Evolutionary conservation across 1,139 yeast genomes (phyloP), one percentile per base, ranked within the genome.

Genomic region (Magnusiomyces tetraspermus): DNA sequence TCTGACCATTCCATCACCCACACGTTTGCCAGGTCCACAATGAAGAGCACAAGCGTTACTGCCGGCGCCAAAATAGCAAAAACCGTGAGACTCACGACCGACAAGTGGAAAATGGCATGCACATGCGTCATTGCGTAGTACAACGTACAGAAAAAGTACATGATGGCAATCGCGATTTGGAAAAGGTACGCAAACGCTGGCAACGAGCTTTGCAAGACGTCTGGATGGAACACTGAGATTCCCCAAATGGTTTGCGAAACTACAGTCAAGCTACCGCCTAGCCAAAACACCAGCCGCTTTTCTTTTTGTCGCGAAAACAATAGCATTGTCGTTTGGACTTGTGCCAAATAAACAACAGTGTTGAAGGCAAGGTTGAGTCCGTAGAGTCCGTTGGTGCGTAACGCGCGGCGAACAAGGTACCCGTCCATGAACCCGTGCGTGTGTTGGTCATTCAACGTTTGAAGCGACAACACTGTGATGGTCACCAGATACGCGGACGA

Each of bases 131-230:
- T 62, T 1, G 82, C 71, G 62, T 78, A 83, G 41, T 81, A 81
- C 5, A 79, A 69, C 36, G 87, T 76, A 48, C 85, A 74, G 2
- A 82, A 83, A 1, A 88, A 82, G 67, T 83, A 88, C 62, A 87
- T 74, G 36, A 85, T 76, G 6, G 88, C 79, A 63, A 85, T 74
- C 10, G 92, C 83, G 41, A 88, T 85, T 57, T 94, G 76, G 42
- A 88, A 78, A 54, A 88, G 73, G 63, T 87, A 88, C 17, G 83
- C 83, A 63, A 88, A 83, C 0, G 95, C 90, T 0, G 95, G 89
- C 15, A 87, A 63, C 13, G 86, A 81, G 37, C 78, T 75, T 11
- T 79, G 76, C 53, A 76, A 77, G 17, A 66, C 71, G 2, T 63
- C 67, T 11, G 59, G 59, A 44, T 76, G 68, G 61, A 83, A 81